Percentiles rank a stretch among this genome's conserved stretches.
These are phyloP conservation scores for Capsicum baccatum DNA, from an alignment of 257 asterid genomes.

Conservation along the genomic window DNA sequence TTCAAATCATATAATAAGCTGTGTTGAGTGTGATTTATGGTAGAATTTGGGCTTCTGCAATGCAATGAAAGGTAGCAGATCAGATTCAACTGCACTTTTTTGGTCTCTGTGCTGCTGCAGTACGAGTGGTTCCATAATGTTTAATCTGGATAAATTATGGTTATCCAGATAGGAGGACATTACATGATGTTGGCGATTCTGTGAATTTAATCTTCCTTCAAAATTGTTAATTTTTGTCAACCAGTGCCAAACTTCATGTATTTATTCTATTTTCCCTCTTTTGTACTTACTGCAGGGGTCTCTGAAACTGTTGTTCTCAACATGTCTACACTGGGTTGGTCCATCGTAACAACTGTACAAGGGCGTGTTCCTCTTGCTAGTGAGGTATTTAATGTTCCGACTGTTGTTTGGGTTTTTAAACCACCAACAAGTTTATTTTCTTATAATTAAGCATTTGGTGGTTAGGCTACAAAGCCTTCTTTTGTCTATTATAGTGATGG, in stretches of 20 bases:
- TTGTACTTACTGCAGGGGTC: conserved; percentile 63
- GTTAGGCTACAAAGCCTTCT: conserved; percentile 8
- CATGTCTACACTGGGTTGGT: conserved; percentile 94
- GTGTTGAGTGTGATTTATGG: not conserved
- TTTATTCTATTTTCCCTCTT: conserved; percentile 2
- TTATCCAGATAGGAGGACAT: conserved; percentile 10
- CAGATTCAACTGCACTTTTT: not conserved
- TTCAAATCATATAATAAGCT: not conserved
- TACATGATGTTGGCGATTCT: not conserved
- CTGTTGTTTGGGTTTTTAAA: conserved; percentile 29
- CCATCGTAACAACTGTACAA: conserved; percentile 82
- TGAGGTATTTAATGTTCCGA: conserved; percentile 64
- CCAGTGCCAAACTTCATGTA: not conserved
- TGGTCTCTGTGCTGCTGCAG: not conserved
- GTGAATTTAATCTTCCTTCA: conserved; percentile 9
- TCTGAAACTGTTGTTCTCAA: conserved; percentile 90
- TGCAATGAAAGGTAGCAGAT: not conserved
- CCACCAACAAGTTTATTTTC: conserved; percentile 24
- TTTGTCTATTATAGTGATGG: conserved; percentile 14
- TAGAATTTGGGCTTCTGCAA: not conserved
- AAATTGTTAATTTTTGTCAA: conserved; percentile 5
- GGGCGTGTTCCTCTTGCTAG: conserved; percentile 96
- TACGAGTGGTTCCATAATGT: not conserved
- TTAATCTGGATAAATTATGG: not conserved
- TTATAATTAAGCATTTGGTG: conserved; percentile 17